Evolutionary conservation across 371 early-diverging fungal species (phyloP), one percentile per base, ranked within the genome.

Genomic region (Actinomortierella wolfii): DNA sequence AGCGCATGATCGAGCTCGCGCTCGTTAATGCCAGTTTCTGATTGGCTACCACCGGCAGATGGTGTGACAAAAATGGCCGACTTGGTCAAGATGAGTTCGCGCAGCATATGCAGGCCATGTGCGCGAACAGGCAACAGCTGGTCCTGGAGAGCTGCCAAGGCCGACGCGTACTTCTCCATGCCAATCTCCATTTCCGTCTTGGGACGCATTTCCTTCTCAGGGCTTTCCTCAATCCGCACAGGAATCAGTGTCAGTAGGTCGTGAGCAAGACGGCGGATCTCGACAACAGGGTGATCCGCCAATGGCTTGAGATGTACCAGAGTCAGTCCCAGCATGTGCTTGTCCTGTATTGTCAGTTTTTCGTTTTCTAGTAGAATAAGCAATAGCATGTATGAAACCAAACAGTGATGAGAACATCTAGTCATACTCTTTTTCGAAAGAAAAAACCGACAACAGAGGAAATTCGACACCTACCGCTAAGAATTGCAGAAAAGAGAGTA

Each of bases 51-150:
- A 83, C 83, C 4, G 86, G 69, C 8, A 79, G 83, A 73, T 81
- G 85, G 53, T 9, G 64, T 62, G 17, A 66, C 51, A 20, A 63
- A 62, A 24, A 73, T 56, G 34, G 34, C 34, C 18, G 74, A 73
- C 51, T 81, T 85, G 2, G 79, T 71, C n/a, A 89, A 71, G 0
- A 94, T 84, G 88, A 95, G 80, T 57, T 90, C 86, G 29, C 89
- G 85, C 51, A 97, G 66, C 57, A 89, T 85, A 9, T 84, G 84
- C 56, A 95, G 86, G 2, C 97, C 97, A 54, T 92, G 92, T 1
- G 96, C 97, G 18, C 90, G 85, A 2, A 97, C 89, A 0, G 97
- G 97, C 23, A 95, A 74, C 26, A 96, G 69, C 13, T 87, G 86
- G 62, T 91, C 90, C 51, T 84, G 85, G 0, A 94, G 71, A 14